A percentile compares a stretch with the other conserved stretches of the same genome.
phyloP scores from a whole-genome alignment of 2,329 filamentous ascomycete species.

The Colletotrichum lupini region DNA sequence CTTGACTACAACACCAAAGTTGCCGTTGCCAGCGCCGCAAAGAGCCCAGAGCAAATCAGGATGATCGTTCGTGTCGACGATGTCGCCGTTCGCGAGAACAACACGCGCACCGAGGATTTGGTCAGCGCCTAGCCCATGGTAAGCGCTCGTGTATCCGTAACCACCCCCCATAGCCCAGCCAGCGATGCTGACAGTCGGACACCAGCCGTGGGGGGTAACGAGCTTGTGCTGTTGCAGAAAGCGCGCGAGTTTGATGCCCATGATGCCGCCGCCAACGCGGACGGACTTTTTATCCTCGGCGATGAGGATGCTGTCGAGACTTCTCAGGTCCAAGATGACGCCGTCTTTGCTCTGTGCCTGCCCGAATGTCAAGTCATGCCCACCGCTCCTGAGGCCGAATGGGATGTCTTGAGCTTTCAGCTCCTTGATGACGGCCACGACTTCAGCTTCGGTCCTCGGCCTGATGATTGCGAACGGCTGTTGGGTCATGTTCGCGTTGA shows the following conservation, averaged over 20 bases:
- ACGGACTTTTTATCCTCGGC: slow-evolving; percentile 31
- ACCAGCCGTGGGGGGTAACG: slow-evolving; percentile 27
- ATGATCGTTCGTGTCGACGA: slow-evolving; percentile 49
- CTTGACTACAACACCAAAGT: slow-evolving; percentile 52
- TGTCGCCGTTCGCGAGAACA: slow-evolving; percentile 48
- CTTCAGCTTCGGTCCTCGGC: slow-evolving; percentile 20
- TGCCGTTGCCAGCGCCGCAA: slow-evolving; percentile 50
- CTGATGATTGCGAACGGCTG: slow-evolving; percentile 24
- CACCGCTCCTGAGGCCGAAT: slow-evolving; percentile 33
- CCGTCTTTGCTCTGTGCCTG: slow-evolving; percentile 29
- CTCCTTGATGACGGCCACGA: slow-evolving; percentile 3
- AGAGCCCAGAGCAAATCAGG: slow-evolving; percentile 47
- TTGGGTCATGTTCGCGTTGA: slow-evolving; percentile 2
- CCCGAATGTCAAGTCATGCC: slow-evolving; percentile 23
- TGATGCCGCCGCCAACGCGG: slow-evolving; percentile 33
- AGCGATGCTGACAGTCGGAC: slow-evolving; percentile 42
- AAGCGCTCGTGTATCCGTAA: slow-evolving; percentile 44
- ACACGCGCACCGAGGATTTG: slow-evolving; percentile 51
- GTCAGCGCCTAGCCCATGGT: slow-evolving; percentile 49
- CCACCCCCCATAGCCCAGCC: slow-evolving; percentile 50
- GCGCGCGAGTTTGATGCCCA: slow-evolving; percentile 26
- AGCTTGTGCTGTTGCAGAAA: slow-evolving; percentile 29
- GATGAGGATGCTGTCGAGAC: slow-evolving; percentile 20
- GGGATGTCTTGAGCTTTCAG: slow-evolving; percentile 8
- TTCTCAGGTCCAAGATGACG: slow-evolving; percentile 35